These are phyloP conservation scores for Colletotrichum higginsianum DNA, from an alignment of 2,329 filamentous ascomycete species.

Conservation along the genomic window DNA sequence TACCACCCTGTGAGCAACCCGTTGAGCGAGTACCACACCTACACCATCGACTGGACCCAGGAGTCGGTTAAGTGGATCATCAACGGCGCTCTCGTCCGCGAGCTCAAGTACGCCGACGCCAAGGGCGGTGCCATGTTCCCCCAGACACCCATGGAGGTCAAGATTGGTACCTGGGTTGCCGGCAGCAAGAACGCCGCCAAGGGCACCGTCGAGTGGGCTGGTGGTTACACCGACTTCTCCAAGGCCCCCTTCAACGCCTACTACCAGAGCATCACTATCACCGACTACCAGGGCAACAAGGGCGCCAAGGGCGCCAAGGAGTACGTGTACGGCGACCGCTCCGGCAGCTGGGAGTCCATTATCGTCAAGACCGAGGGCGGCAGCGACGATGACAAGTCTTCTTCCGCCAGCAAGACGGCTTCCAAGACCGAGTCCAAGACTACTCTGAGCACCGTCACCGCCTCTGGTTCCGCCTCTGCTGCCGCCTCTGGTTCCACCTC, in stretches of 20 bases:
- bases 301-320: conserved; percentile 59
- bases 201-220: conserved; percentile 81
- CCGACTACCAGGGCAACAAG: conserved; percentile 68
- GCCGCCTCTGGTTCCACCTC: conserved; percentile 28
- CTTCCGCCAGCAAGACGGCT: conserved; percentile 41
- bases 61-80: conserved; percentile 76
- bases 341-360: conserved; percentile 67
- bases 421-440: conserved; percentile 42
- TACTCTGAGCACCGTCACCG: conserved; percentile 37
- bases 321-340: conserved; percentile 67
- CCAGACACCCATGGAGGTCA: conserved; percentile 81
- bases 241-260: conserved; percentile 68
- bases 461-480: conserved; percentile 23
- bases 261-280: conserved; percentile 70
- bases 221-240: conserved; percentile 69
- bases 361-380: conserved; percentile 53
- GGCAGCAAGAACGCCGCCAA: conserved; percentile 70
- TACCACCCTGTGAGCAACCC: conserved; percentile 72
- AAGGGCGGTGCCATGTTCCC: conserved; percentile 73
- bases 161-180: conserved; percentile 78
- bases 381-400: conserved; percentile 38
- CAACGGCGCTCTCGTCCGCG: conserved; percentile 73
- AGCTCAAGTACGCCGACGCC: conserved; percentile 75
- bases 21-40: conserved; percentile 73
- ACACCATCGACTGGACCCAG: conserved; percentile 78